Percentiles rank a stretch among this genome's conserved stretches.
Conservation (phyloP, 2,329 filamentous ascomycete genomes). For the Colletotrichum caudatum region DNA sequence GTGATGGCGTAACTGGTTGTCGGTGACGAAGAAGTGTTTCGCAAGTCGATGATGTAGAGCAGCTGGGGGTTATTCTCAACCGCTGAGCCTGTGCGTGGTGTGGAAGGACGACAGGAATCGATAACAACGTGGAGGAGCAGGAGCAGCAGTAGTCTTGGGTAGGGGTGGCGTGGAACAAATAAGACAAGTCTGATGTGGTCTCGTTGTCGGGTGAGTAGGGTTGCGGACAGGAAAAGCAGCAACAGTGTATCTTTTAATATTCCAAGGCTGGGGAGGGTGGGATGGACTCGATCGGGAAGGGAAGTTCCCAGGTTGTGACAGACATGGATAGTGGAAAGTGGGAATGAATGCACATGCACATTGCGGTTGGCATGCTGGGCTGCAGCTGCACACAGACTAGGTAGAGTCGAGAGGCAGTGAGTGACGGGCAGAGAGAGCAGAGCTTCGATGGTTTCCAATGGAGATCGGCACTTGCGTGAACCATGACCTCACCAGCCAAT, state of each 20-base stretch:
- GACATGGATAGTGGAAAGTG: constrained; percentile 21
- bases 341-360: constrained; percentile 9
- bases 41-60: constrained; percentile 5
- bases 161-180: constrained; percentile 35
- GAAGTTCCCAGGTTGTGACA: constrained; percentile 3
- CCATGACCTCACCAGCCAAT: constrained; percentile 43
- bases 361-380: neutral
- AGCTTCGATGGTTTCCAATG: constrained; percentile 38
- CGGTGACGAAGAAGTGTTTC: constrained; percentile 6
- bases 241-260: constrained; percentile 39
- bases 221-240: constrained; percentile 7
- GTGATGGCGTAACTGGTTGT: constrained; percentile 14
- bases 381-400: constrained; percentile 3
- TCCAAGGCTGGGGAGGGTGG: constrained; percentile 12
- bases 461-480: constrained; percentile 43
- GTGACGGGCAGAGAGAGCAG: constrained; percentile 13
- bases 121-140: neutral
- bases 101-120: neutral
- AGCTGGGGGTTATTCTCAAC: neutral
- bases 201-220: constrained; percentile 38
- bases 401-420: constrained; percentile 1
- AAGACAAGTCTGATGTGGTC: constrained; percentile 23
- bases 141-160: neutral
- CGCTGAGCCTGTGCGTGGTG: constrained; percentile 19
- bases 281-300: constrained; percentile 16